Evolutionary conservation across 2,329 filamentous ascomycete species (phyloP), one percentile per base, ranked within the genome.

Genomic region (Cladosporium oxysporum): DNA sequence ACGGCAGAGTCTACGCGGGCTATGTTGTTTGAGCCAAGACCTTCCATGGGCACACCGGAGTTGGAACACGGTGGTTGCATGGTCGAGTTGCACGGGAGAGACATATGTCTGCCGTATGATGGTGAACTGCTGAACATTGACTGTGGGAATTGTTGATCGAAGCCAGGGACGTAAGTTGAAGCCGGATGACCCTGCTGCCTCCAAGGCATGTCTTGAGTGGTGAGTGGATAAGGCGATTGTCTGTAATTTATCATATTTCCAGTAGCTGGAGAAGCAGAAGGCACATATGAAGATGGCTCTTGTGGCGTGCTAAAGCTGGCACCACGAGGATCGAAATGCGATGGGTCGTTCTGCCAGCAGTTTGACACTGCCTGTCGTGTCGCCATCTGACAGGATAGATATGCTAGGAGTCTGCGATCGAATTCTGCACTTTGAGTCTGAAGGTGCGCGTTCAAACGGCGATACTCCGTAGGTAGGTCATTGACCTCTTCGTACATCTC

Each of bases 401-500:
- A 87, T 21, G 84, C 83, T 37, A 86, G 85, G 2, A 90, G 78
- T 50, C 86, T 82, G 28, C 84, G 82, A 73, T 90, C 90, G 75
- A 90, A 85, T 66, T 87, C 84, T 23, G 83, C 77, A 1, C 86
- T 87, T 16, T 80, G 81, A 2, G 85, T 88, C 69, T 87, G 83
- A 66, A 90, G 79, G 70, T 89, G 84, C 2, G 86, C 83, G 16
- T 86, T 86, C 33, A 91, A 79, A 16, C 87, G 81, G 65, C 87
- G 84, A 73, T 88, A 90, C 62, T 87, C 86, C 66, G 87, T 83
- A 0, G 90, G 88, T 26, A 91, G 75, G 65, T 93, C 91, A 71
- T 96, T 91, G 62, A 96, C 92, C 74, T 96, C 91, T 74, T 97
- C 93, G 75, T 97, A 97, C 92, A 97, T 96, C 76, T 96, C 92